These are phyloP conservation scores for Chenopodium berlandieri DNA, from an alignment of 148 eudicot genomes.

Conservation along the genomic window DNA sequence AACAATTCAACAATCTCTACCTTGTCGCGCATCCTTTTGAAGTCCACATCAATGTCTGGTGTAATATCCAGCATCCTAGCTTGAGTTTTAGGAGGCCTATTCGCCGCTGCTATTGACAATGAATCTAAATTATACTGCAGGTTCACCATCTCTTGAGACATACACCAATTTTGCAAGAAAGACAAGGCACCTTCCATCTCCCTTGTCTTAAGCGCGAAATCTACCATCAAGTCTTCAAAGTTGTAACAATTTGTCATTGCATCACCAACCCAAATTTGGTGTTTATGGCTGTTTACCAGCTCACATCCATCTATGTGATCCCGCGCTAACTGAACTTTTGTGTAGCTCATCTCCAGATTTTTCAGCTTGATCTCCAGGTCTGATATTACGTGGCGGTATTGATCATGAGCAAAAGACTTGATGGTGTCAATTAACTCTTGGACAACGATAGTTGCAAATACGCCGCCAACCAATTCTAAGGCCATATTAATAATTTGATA, in stretches of 20 bases:
- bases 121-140: neutral
- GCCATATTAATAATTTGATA: too few species aligned
- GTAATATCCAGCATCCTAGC: neutral
- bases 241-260: neutral
- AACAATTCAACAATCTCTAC: neutral
- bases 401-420: neutral
- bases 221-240: neutral
- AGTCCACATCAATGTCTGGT: neutral
- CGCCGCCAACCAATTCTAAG: neutral
- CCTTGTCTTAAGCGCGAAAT: neutral
- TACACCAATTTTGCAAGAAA: neutral
- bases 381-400: neutral
- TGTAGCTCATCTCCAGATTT: neutral
- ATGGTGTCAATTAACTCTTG: neutral
- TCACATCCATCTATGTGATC: neutral
- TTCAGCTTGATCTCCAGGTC: conserved; percentile 3
- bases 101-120: neutral
- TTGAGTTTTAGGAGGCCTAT: neutral
- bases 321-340: neutral
- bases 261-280: neutral
- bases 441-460: neutral
- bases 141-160: neutral
- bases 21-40: neutral
- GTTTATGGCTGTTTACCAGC: neutral
- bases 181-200: neutral